Evolutionary conservation across 139 green algal species (phyloP).

Genomic region (Micractinium conductrix): DNA sequence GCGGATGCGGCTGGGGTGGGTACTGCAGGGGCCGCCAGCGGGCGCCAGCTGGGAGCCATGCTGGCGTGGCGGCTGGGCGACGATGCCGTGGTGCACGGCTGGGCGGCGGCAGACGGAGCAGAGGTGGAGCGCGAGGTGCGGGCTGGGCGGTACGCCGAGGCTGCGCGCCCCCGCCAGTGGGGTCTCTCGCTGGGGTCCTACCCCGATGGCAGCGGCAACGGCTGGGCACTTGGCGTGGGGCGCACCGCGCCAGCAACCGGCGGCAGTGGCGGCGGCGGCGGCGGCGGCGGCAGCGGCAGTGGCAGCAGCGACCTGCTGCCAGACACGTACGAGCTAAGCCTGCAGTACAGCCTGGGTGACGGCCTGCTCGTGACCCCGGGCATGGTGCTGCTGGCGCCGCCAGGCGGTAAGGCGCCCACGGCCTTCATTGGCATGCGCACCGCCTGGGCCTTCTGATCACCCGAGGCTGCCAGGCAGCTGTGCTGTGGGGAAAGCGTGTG

Average conservation of each 20-base stretch:
- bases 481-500: not conserved
- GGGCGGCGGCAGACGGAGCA: slow-evolving; percentile 12
- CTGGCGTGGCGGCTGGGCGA: slow-evolving; percentile 20
- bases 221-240: slow-evolving; percentile 37
- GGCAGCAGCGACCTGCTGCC: slow-evolving; percentile 6
- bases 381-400: slow-evolving; percentile 27
- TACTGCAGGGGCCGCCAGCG: not conserved
- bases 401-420: not conserved
- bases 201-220: slow-evolving; percentile 44
- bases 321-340: slow-evolving; percentile 42
- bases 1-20: not conserved
- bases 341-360: slow-evolving; percentile 41
- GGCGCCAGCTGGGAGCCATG: slow-evolving; percentile 25
- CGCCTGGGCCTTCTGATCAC: slow-evolving; percentile 17
- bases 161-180: slow-evolving; percentile 17
- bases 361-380: slow-evolving; percentile 40
- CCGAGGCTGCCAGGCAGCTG: not conserved
- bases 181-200: slow-evolving; percentile 29
- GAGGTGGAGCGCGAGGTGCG: not conserved
- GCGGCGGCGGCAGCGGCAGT: not conserved
- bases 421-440: slow-evolving; percentile 19
- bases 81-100: slow-evolving; percentile 37
- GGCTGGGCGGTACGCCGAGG: not conserved
- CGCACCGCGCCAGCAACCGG: not conserved
- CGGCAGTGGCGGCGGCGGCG: not conserved